phyloP scores from a whole-genome alignment of 805 yeast species.

The Candida pseudofarinosa region DNA sequence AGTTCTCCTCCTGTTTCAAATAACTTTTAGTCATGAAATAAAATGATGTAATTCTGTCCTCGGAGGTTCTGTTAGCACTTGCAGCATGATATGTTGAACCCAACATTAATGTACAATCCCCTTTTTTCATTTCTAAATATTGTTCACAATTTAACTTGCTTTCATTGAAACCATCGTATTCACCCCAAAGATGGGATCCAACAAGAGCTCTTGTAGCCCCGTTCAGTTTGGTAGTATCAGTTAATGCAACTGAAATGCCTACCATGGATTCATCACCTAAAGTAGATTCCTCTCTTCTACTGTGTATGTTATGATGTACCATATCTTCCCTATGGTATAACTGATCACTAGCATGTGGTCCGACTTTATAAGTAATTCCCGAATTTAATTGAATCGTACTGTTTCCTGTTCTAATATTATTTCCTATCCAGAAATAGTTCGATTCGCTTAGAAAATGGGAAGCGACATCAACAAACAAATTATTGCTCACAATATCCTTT shows the following conservation, averaged over 20 bases:
- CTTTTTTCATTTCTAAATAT: constrained; percentile 23
- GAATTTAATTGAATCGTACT: constrained; percentile 19
- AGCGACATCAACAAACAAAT: neutral
- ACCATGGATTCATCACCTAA: constrained; percentile 14
- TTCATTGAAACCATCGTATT: constrained; percentile 17
- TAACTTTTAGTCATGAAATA: constrained; percentile 24
- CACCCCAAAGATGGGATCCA: constrained; percentile 27
- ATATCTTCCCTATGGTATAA: constrained; percentile 24
- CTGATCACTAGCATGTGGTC: constrained; percentile 24
- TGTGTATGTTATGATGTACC: constrained; percentile 20
- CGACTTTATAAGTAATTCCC: constrained; percentile 19
- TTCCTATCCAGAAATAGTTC: constrained; percentile 18
- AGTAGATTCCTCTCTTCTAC: constrained; percentile 10
- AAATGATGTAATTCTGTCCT: constrained; percentile 19
- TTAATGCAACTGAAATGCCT: constrained; percentile 21
- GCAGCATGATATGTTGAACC: constrained; percentile 28
- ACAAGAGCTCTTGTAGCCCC: constrained; percentile 29
- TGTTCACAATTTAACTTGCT: constrained; percentile 9
- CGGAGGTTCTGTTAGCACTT: constrained; percentile 20
- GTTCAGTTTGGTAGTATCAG: constrained; percentile 20
- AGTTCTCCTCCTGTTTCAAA: constrained; percentile 26
- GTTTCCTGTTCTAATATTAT: constrained; percentile 13
- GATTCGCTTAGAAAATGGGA: constrained; percentile 13
- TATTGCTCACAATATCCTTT: neutral
- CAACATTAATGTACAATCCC: constrained; percentile 27